These are phyloP conservation scores for Heracleum sosnowskyi DNA, from an alignment of 129 eudicot genomes.

Conservation along the genomic window DNA sequence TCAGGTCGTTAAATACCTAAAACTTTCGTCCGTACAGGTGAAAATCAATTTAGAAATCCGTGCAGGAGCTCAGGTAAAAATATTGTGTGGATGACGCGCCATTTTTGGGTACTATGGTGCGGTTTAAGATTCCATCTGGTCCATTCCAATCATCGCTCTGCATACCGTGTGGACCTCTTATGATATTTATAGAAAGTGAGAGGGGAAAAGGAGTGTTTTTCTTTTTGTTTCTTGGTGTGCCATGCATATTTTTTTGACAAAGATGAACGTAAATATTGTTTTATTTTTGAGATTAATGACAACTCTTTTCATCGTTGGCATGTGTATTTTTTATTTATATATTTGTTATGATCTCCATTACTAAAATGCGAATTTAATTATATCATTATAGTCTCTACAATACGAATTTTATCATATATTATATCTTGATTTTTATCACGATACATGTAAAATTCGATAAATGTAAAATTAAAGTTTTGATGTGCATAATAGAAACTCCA, in stretches of 20 bases:
- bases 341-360: too few species aligned
- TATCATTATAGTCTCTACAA: too few species aligned
- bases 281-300: not conserved
- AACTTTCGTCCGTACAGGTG: constrained; percentile 24
- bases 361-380: too few species aligned
- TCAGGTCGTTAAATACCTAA: constrained; percentile 15
- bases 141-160: not conserved
- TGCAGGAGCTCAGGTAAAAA: not conserved
- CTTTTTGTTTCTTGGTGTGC: not conserved
- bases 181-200: not conserved
- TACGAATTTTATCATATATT: too few species aligned
- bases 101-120: constrained; percentile 1
- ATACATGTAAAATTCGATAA: too few species aligned
- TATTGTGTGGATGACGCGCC: not conserved
- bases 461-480: too few species aligned
- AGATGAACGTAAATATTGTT: not conserved
- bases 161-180: not conserved
- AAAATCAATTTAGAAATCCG: constrained; percentile 17
- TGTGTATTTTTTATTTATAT: too few species aligned
- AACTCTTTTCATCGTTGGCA: not conserved
- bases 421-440: too few species aligned
- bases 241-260: not conserved
- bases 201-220: not conserved
- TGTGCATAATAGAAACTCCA: too few species aligned
- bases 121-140: not conserved